Conservation (phyloP, 179 eudicot genomes). For the Silene noctiflora region DNA sequence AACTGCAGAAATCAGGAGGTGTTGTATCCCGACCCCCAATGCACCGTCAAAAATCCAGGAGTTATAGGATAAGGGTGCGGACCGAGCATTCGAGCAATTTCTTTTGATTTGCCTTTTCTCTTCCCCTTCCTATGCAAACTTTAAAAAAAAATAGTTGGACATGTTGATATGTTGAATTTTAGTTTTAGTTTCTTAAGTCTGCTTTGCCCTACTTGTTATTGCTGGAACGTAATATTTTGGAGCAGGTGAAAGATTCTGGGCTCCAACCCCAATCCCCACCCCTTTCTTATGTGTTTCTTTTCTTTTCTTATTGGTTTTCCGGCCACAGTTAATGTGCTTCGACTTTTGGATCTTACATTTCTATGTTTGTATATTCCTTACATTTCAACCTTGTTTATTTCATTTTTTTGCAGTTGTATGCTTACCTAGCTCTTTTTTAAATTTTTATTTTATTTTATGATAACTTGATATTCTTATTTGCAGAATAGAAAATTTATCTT, state of each 20-base stretch:
- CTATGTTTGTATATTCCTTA: not conserved
- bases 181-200: not conserved
- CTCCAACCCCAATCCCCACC: not conserved
- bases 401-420: too few relatives aligned
- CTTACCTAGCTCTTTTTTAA: too few relatives aligned
- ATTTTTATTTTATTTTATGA: too few relatives aligned
- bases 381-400: not conserved
- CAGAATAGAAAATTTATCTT: too few relatives aligned
- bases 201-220: not conserved
- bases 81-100: not conserved
- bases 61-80: slow-evolving; percentile 64
- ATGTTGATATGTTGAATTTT: not conserved
- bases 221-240: not conserved
- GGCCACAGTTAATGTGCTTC: not conserved
- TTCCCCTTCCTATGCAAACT: not conserved
- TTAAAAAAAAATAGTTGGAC: not conserved
- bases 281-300: not conserved
- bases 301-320: not conserved
- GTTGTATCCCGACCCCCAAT: slow-evolving; percentile 73
- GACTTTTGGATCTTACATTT: not conserved
- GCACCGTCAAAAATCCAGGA: slow-evolving; percentile 75
- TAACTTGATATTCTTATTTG: too few relatives aligned
- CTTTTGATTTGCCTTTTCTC: not conserved
- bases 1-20: slow-evolving; percentile 96
- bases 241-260: not conserved